Conservation (phyloP, 2,329 filamentous ascomycete species). For the Trichophyton simii region DNA sequence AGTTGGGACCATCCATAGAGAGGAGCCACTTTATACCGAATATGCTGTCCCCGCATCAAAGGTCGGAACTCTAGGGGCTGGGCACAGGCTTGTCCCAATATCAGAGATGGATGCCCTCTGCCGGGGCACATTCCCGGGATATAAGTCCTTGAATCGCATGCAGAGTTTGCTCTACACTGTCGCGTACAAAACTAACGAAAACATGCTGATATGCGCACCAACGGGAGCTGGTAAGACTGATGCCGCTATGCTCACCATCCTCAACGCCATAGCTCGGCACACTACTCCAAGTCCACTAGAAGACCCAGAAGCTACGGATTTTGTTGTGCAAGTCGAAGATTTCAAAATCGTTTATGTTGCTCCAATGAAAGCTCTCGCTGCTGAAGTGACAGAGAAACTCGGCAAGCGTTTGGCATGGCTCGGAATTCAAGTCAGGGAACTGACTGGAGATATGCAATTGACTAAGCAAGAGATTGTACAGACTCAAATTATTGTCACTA, state of each 20-base stretch:
- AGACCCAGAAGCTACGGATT: constrained; percentile 59
- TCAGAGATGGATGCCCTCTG: constrained; percentile 79
- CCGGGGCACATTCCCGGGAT: constrained; percentile 81
- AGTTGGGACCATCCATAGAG: constrained; percentile 55
- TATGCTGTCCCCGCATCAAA: constrained; percentile 72
- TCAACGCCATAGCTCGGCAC: constrained; percentile 83
- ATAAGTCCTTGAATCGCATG: constrained; percentile 92
- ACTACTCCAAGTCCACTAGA: constrained; percentile 67
- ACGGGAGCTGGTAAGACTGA: constrained; percentile 99
- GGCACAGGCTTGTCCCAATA: constrained; percentile 66
- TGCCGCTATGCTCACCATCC: constrained; percentile 88
- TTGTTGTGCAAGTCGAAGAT: constrained; percentile 68
- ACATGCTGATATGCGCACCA: constrained; percentile 96
- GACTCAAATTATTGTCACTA: constrained; percentile 96
- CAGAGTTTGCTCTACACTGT: constrained; percentile 93
- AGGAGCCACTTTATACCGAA: constrained; percentile 75
- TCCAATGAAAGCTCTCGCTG: constrained; percentile 95
- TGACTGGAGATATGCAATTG: constrained; percentile 97
- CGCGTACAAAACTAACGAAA: constrained; percentile 89
- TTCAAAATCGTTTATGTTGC: constrained; percentile 99
- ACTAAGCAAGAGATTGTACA: constrained; percentile 92
- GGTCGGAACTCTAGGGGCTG: constrained; percentile 59
- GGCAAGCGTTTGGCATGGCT: constrained; percentile 88
- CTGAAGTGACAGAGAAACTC: constrained; percentile 90
- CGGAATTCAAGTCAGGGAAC: constrained; percentile 78